Percentiles rank a stretch among this genome's conserved stretches.
Conservation (phyloP, 192 early-diverging fungal species). For the Geranomyces michiganensis region DNA sequence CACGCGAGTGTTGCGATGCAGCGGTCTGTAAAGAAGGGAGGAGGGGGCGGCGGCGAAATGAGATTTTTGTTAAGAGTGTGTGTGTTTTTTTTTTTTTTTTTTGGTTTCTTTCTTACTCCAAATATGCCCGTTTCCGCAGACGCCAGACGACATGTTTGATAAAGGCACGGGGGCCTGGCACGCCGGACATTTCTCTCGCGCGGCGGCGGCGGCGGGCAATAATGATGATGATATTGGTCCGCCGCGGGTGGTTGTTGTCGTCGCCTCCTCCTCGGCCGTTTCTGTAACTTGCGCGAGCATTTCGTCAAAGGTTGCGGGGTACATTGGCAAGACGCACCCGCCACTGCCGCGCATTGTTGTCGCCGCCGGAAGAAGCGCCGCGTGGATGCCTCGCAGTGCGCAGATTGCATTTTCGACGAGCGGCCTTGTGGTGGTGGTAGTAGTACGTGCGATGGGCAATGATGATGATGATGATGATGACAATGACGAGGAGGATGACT, state of each 20-base stretch:
- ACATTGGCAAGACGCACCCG: background rate
- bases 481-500: background rate
- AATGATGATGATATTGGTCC: background rate
- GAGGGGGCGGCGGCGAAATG: background rate
- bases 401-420: background rate
- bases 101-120: background rate
- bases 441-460: background rate
- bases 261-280: background rate
- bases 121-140: background rate
- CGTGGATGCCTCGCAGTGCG: conserved; percentile 2
- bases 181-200: background rate
- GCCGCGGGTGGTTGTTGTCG: too few species aligned
- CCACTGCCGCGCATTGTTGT: too few species aligned
- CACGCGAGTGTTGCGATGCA: background rate
- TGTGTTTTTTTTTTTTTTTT: background rate
- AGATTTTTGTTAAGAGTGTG: too few species aligned
- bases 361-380: too few species aligned
- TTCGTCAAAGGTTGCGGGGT: background rate
- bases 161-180: background rate
- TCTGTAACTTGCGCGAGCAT: background rate
- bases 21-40: background rate
- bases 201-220: background rate
- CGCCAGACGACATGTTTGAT: background rate
- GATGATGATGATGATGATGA: background rate
- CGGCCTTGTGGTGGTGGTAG: background rate